phyloP scores from a whole-genome alignment of 108 stramenopile genomes.

The Pseudonitzschia pungens region DNA sequence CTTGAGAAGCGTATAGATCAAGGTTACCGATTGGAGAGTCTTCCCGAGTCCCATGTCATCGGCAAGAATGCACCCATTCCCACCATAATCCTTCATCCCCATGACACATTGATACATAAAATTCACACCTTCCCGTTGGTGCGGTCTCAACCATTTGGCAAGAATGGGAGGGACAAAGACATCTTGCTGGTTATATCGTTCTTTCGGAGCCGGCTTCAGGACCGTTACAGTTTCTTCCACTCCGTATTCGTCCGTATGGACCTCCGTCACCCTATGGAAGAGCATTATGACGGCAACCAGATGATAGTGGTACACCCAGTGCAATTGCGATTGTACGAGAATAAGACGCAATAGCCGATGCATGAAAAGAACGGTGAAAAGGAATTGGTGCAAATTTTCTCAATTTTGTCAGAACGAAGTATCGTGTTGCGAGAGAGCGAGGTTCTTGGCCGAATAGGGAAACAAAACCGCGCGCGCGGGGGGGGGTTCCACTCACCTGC shows the following conservation, averaged over 20 bases:
- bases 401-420: too few species aligned
- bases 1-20: slow-evolving; percentile 95
- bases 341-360: neutral
- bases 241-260: slow-evolving; percentile 83
- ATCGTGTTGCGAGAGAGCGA: too few species aligned
- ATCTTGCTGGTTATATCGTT: slow-evolving; percentile 60
- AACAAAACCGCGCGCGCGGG: too few species aligned
- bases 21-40: slow-evolving; percentile 92
- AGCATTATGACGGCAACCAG: slow-evolving; percentile 5
- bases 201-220: slow-evolving; percentile 48
- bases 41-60: slow-evolving; percentile 73
- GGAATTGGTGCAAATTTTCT: too few species aligned
- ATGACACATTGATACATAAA: slow-evolving; percentile 98
- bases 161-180: slow-evolving; percentile 90
- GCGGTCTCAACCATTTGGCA: slow-evolving; percentile 95
- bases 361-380: too few species aligned
- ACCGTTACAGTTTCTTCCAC: slow-evolving; percentile 74
- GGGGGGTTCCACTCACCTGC: slow-evolving; percentile 40
- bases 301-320: slow-evolving; percentile 8
- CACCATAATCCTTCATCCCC: slow-evolving; percentile 83
- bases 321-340: neutral
- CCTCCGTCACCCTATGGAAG: slow-evolving; percentile 51
- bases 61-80: slow-evolving; percentile 89
- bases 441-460: neutral
- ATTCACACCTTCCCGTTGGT: slow-evolving; percentile 96